Conservation (phyloP, 2,329 filamentous ascomycete genomes). For the Arthrobotrys pseudoclavata region DNA sequence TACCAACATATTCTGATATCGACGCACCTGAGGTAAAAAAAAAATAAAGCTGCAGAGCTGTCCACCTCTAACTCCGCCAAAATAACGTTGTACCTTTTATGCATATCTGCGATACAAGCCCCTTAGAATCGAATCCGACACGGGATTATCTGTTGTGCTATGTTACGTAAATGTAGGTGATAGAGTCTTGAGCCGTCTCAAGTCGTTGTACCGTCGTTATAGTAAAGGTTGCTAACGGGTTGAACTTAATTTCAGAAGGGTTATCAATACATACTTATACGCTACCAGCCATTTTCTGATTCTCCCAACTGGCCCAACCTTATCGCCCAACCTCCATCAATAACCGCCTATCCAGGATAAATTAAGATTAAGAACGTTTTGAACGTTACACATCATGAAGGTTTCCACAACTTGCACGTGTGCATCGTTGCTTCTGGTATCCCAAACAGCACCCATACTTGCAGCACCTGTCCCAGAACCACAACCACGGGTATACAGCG, state of each 20-base stretch:
- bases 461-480: constrained; percentile 47
- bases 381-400: constrained; percentile 23
- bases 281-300: constrained; percentile 14
- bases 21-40: not conserved
- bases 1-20: not conserved
- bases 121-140: constrained; percentile 3
- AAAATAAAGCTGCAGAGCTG: not conserved
- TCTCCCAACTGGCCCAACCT: constrained; percentile 14
- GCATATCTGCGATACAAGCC: not conserved
- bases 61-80: constrained; percentile 1
- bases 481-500: constrained; percentile 44
- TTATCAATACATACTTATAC: constrained; percentile 27
- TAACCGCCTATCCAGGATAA: constrained; percentile 34
- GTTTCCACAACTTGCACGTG: constrained; percentile 39
- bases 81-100: not conserved
- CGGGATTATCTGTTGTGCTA: constrained; percentile 10
- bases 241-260: constrained; percentile 19
- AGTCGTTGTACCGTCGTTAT: constrained; percentile 17
- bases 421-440: constrained; percentile 41
- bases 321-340: constrained; percentile 17
- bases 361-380: constrained; percentile 22
- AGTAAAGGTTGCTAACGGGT: constrained; percentile 19
- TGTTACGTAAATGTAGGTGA: constrained; percentile 23
- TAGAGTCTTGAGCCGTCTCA: not conserved
- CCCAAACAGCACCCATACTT: constrained; percentile 43